phyloP scores from a whole-genome alignment of 1,284 basidiomycete species.

The Peniophora sp. region DNA sequence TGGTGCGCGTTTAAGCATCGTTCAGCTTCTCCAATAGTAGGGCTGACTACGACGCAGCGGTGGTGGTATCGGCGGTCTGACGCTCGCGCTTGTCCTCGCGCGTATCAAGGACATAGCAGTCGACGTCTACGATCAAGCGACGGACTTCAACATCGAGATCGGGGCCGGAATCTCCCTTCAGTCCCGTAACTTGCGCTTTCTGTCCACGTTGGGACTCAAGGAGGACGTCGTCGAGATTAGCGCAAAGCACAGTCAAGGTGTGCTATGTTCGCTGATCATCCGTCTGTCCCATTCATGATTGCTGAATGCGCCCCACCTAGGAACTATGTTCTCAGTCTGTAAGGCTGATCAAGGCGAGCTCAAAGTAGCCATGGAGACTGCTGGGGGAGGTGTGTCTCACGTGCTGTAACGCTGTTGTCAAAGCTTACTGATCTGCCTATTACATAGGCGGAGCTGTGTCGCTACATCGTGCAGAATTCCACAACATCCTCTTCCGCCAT shows the following conservation, averaged over 20 bases:
- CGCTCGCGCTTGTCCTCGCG: slow-evolving; percentile 26
- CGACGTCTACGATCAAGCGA: slow-evolving; percentile 30
- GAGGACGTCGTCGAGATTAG: slow-evolving; percentile 19
- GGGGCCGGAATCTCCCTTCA: slow-evolving; percentile 29
- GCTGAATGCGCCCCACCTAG: background rate
- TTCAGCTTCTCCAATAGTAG: background rate
- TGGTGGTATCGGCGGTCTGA: slow-evolving; percentile 34
- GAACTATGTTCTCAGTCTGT: background rate
- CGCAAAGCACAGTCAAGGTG: background rate
- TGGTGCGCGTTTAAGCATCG: background rate
- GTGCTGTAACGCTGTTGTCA: background rate
- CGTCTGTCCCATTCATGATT: too few relatives aligned
- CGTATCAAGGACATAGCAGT: slow-evolving; percentile 23
- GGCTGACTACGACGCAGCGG: slow-evolving; percentile 16
- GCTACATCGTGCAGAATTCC: slow-evolving; percentile 38
- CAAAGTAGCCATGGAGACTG: background rate
- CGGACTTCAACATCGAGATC: slow-evolving; percentile 22
- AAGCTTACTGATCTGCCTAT: background rate
- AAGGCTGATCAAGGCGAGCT: background rate
- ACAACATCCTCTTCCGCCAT: slow-evolving; percentile 25
- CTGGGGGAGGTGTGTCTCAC: background rate
- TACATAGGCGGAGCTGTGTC: slow-evolving; percentile 28
- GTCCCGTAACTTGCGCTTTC: slow-evolving; percentile 23
- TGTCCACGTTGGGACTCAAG: slow-evolving; percentile 22
- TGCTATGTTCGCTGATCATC: too few relatives aligned